phyloP scores from a whole-genome alignment of 345 rosid species.

The Clarkia xantiana region DNA sequence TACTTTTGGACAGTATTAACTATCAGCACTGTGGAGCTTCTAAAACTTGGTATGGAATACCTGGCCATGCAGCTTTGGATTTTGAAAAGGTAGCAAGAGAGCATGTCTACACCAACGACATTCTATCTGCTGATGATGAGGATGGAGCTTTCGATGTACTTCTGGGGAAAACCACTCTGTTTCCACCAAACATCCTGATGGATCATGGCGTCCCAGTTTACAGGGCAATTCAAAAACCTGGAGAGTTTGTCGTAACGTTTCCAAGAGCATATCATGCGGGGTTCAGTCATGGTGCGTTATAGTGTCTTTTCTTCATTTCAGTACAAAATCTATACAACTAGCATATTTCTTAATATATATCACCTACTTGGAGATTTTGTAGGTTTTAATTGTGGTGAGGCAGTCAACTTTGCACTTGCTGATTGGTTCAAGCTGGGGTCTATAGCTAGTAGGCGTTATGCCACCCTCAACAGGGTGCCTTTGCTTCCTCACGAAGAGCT shows the following conservation, averaged over 20 bases:
- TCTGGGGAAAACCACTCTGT: conserved; percentile 89
- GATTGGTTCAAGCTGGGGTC: conserved; percentile 98
- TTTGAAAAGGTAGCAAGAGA: conserved; percentile 90
- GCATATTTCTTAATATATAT: neutral
- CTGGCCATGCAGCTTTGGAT: conserved; percentile 79
- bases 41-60: conserved; percentile 98
- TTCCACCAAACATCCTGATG: conserved; percentile 81
- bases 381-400: conserved; percentile 99
- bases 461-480: conserved; percentile 76
- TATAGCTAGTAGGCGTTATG: conserved; percentile 83
- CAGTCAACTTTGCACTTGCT: conserved; percentile 95
- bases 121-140: conserved; percentile 62
- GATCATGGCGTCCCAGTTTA: conserved; percentile 82
- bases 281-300: conserved; percentile 72
- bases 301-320: conserved; percentile 2
- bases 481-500: conserved; percentile 97
- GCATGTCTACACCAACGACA: conserved; percentile 63
- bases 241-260: conserved; percentile 80
- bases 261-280: conserved; percentile 99
- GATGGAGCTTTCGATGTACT: conserved; percentile 98
- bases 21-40: conserved; percentile 99
- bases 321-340: neutral
- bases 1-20: conserved; percentile 51
- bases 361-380: conserved; percentile 1
- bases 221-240: conserved; percentile 97